Evolutionary conservation across 2,329 filamentous ascomycete genomes (phyloP), one percentile per base, ranked within the genome.

Genomic region (Fusarium globosum): DNA sequence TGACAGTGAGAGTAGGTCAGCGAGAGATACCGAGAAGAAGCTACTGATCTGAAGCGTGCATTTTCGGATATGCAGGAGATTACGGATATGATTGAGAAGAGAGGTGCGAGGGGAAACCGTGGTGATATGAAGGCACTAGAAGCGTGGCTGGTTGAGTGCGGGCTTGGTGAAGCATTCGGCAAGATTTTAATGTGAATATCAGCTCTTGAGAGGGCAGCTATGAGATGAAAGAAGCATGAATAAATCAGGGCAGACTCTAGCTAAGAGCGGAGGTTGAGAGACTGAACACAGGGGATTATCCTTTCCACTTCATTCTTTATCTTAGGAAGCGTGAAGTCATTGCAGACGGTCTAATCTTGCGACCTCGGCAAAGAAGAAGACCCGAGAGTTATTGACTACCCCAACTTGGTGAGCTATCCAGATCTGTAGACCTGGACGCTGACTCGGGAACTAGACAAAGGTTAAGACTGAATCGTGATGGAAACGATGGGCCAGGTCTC

Each of bases 61-160:
- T 87, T 92, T 69, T 70, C 73, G 11, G 87, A 87, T 36, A 92
- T 92, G 86, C 81, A 82, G 30, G 87, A 90, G 71, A 89, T 91
- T 39, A 89, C 88, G 4, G 86, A 87, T 59, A 69, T 80, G 10
- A 62, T 88, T 21, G 85, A 87, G 73, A 83, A 83, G 74, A 76
- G 85, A 45, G 87, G 87, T 0, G 82, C 84, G 52, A 82, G 87
- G 57, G 85, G 83, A 1, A 89, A 89, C 56, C 78, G 87, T 9
- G 84, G 83, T 3, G 86, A 89, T 53, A 88, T 89, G 87, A 85
- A 83, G 74, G 86, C 85, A 6, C 71, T 89, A 23, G 86, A 88
- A 71, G 80, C 80, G 12, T 89, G 86, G 86, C 72, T 89, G 4
- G 79, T 78, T 10, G 83, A 85, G 55, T 73, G 46, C 38, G 77